These are phyloP conservation scores for Rhodotorula kratochvilovae DNA, from an alignment of 768 basidiomycete genomes.

Conservation along the genomic window DNA sequence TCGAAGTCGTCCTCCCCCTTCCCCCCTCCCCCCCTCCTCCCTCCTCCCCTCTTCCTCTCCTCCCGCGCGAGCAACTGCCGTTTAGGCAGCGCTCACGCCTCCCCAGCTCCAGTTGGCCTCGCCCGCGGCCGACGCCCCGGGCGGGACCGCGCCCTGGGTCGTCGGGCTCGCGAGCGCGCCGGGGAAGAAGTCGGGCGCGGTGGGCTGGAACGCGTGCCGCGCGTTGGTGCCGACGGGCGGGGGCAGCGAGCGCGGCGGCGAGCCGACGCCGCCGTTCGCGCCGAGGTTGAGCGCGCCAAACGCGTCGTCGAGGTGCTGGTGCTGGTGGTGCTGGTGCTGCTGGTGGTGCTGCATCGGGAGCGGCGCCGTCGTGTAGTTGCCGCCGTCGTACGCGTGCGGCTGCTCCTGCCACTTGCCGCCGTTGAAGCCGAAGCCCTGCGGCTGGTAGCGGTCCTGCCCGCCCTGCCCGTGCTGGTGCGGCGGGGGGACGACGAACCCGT, in stretches of 20 bases:
- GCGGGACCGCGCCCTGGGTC: slow-evolving; percentile 8
- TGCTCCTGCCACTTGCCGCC: slow-evolving; percentile 8
- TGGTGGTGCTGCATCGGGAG: background rate
- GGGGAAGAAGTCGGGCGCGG: slow-evolving; percentile 27
- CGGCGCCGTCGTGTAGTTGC: slow-evolving; percentile 9
- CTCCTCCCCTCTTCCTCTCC: background rate
- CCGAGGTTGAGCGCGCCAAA: background rate
- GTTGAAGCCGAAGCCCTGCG: background rate
- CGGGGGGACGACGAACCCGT: background rate
- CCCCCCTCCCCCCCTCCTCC: background rate
- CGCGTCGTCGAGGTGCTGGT: slow-evolving; percentile 9
- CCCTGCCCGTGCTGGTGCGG: background rate
- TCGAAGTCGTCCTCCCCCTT: too few species aligned
- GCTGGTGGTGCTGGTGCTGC: background rate
- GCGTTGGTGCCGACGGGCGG: background rate
- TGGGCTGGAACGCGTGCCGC: slow-evolving; percentile 5
- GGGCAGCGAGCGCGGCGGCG: slow-evolving; percentile 6
- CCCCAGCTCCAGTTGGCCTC: slow-evolving; percentile 21
- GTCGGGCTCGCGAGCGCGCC: slow-evolving; percentile 26
- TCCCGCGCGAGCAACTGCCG: background rate
- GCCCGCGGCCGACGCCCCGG: background rate
- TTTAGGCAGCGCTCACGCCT: slow-evolving; percentile 5
- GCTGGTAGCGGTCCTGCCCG: background rate
- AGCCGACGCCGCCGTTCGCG: background rate
- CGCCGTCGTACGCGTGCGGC: background rate